These are phyloP conservation scores for Pulicaria dysenterica DNA, from an alignment of 129 eudicot species.

Conservation along the genomic window DNA sequence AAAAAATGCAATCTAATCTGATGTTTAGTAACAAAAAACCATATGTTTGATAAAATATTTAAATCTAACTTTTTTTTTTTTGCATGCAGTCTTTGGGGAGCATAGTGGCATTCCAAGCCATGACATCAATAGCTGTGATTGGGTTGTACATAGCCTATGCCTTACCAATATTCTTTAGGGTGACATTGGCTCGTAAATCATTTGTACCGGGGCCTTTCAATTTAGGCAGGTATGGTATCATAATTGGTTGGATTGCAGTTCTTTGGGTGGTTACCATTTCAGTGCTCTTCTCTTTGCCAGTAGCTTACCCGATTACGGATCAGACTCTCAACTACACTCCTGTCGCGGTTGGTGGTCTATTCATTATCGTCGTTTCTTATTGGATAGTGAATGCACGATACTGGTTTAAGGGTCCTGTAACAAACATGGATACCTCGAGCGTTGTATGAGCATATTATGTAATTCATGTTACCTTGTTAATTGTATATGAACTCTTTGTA, in stretches of 20 bases:
- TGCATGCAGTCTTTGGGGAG: conserved; percentile 89
- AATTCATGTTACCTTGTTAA: conserved; percentile 1
- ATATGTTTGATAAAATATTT: not conserved
- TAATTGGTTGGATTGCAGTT: conserved; percentile 88
- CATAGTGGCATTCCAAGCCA: conserved; percentile 95
- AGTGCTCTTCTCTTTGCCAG: conserved; percentile 86
- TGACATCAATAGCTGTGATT: conserved; percentile 95
- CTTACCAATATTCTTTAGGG: conserved; percentile 83
- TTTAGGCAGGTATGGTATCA: conserved; percentile 68
- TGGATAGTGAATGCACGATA: conserved; percentile 79
- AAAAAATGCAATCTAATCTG: too few species aligned
- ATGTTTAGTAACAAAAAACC: too few species aligned
- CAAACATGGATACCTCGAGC: conserved; percentile 57
- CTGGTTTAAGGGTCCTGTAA: conserved; percentile 94
- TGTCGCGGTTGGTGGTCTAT: conserved; percentile 87
- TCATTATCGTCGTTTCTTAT: conserved; percentile 55
- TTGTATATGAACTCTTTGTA: conserved; percentile 16
- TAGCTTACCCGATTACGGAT: conserved; percentile 71
- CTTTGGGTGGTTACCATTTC: conserved; percentile 83
- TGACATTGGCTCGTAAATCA: conserved; percentile 85
- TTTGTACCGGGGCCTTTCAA: conserved; percentile 84
- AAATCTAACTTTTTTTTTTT: too few species aligned
- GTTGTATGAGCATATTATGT: conserved; percentile 23
- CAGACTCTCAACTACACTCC: conserved; percentile 93
- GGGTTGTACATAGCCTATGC: conserved; percentile 97